phyloP scores from a whole-genome alignment of 768 basidiomycete species.

The Tricholoma sp. region DNA sequence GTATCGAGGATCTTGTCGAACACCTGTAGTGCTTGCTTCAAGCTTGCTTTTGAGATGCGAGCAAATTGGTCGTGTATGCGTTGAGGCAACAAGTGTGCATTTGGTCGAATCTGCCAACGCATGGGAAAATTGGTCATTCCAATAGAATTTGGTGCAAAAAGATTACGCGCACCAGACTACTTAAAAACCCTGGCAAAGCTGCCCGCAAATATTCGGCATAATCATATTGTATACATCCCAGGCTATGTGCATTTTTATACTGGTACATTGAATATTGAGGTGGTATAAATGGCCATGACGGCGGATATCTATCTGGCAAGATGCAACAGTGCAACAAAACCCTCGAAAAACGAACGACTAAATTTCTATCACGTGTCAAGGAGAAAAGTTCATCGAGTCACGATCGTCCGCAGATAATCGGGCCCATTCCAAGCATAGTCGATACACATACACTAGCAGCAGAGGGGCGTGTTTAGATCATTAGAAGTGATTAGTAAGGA shows the following conservation, averaged over 20 bases:
- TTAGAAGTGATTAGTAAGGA: not conserved
- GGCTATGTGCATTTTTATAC: not conserved
- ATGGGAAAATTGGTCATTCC: too few relatives aligned
- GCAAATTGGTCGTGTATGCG: not conserved
- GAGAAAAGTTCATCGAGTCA: conserved; percentile 51
- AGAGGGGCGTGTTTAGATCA: not conserved
- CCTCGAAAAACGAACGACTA: not conserved
- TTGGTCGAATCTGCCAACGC: not conserved
- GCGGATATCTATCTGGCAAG: not conserved
- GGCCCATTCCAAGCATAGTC: conserved; percentile 86
- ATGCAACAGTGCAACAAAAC: not conserved
- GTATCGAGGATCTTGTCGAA: not conserved
- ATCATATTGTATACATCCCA: not conserved
- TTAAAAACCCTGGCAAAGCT: too few relatives aligned
- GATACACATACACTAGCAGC: conserved; percentile 74
- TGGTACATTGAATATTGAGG: not conserved
- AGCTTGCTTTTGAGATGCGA: not conserved
- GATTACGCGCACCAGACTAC: too few relatives aligned
- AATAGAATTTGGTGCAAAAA: too few relatives aligned
- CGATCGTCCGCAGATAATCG: conserved; percentile 82
- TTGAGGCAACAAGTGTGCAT: not conserved
- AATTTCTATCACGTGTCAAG: not conserved
- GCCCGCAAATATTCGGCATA: not conserved
- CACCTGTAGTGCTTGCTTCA: not conserved
- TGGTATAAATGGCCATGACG: not conserved